These are phyloP conservation scores for Gaultheria prostrata DNA, from an alignment of 148 eudicot genomes.

Conservation along the genomic window DNA sequence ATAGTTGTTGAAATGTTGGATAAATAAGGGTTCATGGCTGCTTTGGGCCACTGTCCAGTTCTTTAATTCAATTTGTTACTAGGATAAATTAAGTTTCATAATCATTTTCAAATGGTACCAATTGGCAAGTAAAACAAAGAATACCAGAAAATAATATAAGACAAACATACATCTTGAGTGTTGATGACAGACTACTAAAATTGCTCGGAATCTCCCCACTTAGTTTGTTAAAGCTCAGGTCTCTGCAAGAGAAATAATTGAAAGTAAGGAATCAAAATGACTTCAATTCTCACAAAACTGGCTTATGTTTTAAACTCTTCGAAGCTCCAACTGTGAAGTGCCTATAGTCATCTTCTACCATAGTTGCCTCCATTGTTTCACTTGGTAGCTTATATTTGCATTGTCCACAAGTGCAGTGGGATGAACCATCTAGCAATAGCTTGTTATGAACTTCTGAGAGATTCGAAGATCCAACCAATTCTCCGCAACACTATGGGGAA, in stretches of 20 bases:
- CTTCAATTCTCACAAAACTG: not conserved
- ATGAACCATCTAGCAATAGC: not conserved
- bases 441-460: not conserved
- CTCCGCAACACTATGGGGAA: not conserved
- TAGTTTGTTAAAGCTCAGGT: slow-evolving; percentile 39
- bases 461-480: not conserved
- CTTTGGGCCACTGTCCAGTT: not conserved
- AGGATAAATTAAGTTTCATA: not conserved
- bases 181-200: not conserved
- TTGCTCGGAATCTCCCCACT: slow-evolving; percentile 34
- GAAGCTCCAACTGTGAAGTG: too few species aligned
- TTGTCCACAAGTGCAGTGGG: not conserved
- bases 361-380: not conserved
- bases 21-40: not conserved
- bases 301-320: not conserved
- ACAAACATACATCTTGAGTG: slow-evolving; percentile 28
- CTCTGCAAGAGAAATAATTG: slow-evolving; percentile 22
- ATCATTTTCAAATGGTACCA: not conserved
- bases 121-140: not conserved
- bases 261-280: not conserved
- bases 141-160: not conserved
- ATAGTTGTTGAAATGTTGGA: not conserved
- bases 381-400: not conserved
- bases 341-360: not conserved
- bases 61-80: not conserved